These are phyloP conservation scores for Hirschfeldia incana DNA, from an alignment of 345 rosid genomes.

Conservation along the genomic window DNA sequence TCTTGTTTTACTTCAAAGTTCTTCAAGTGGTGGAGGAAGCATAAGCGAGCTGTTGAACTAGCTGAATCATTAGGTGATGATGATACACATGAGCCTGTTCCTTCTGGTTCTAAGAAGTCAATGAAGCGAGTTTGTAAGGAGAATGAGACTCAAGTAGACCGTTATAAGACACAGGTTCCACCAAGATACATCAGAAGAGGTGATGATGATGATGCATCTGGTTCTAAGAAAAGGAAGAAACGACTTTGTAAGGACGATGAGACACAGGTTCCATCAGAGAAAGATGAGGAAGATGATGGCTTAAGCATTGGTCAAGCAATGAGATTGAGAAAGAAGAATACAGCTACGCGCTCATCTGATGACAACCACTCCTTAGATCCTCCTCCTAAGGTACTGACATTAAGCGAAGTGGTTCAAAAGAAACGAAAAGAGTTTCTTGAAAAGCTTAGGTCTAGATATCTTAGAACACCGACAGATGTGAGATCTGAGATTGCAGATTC, in stretches of 20 bases:
- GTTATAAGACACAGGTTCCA: no score
- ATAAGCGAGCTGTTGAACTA: neutral
- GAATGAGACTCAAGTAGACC: neutral
- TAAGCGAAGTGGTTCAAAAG: neutral
- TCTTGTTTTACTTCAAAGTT: conserved; percentile 41
- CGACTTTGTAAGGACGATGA: no score
- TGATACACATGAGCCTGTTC: neutral
- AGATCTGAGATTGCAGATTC: neutral
- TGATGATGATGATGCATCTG: no score
- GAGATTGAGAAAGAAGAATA: neutral
- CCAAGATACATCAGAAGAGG: no score
- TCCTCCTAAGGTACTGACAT: neutral
- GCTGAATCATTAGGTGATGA: neutral
- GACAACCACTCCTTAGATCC: neutral
- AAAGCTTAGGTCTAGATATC: neutral
- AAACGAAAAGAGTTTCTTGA: neutral
- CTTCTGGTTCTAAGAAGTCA: neutral
- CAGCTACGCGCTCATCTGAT: neutral
- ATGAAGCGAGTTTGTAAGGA: neutral
- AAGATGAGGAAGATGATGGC: neutral
- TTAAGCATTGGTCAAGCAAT: neutral
- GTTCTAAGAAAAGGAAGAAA: no score
- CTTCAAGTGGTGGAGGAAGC: conserved; percentile 51
- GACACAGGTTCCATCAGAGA: neutral
- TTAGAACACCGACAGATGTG: neutral